Evolutionary conservation across 257 asterid genomes (phyloP), one percentile per base, ranked within the genome.

Genomic region (Jacaranda copaia): DNA sequence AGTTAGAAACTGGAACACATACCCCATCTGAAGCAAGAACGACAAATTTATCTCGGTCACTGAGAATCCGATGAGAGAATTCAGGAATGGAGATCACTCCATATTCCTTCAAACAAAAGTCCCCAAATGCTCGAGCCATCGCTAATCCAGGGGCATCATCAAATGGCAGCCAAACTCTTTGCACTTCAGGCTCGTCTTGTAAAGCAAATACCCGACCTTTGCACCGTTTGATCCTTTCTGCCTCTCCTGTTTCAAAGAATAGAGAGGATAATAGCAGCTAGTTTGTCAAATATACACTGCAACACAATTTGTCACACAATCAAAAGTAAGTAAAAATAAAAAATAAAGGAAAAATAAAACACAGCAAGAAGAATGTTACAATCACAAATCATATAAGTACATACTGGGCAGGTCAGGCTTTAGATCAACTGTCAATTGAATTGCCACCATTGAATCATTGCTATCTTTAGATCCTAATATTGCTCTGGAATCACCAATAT

Each of bases 1-100:
- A 68, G 63, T 70, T 59, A 60, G 36, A 61, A 74, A 68, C 45
- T 2, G 32, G 25, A 58, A 73, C 65, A 58, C 93, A n/a, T 91
- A 95, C 99, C 91, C 99, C 99, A 76, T 95, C 99, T n/a, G 98
- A 93, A 74, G 99, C 99, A 70, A 95, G 96, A 80, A 95, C 98
- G 42, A 95, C 76, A 78, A 95, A 95, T 76, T 90, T 90, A 83
- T 95, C 99, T 72, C 68, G 80, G 46, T 91, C 97, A 4, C 83
- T 84, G 73, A 95, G 97, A 79, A 78, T 59, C 64, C 90, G 88
- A 75, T 91, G 98, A 81, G 97, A 87, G 83, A 95, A 89, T 64
- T 95, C 99, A 1, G 99, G 99, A 80, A 95, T 84, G 67, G 99
- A 95, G 78, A 95, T 95, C 60, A 95, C 98, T 48, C 99, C 99